phyloP scores from a whole-genome alignment of 805 yeast genomes.

The Monosporozyma yasuniensis region DNA sequence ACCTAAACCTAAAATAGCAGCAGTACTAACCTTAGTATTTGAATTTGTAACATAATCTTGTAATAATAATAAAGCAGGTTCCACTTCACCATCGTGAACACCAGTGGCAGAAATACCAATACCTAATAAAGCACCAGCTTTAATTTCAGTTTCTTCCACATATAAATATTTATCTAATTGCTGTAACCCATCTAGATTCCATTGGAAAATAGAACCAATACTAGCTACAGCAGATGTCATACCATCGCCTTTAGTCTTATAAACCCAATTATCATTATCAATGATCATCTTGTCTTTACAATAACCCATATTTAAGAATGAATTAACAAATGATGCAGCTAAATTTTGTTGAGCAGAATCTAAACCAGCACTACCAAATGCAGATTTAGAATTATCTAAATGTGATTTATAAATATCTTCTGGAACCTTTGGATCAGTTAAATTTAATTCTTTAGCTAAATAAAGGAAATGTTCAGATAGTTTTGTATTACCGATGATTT shows the following conservation, averaged over 20 bases:
- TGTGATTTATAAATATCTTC: conserved; percentile 91
- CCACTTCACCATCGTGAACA: conserved; percentile 85
- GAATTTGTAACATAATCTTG: conserved; percentile 71
- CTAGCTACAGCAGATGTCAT: conserved; percentile 89
- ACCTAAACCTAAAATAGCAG: conserved; percentile 88
- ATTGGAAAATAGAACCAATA: conserved; percentile 78
- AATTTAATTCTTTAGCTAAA: conserved; percentile 76
- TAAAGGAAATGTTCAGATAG: conserved; percentile 72
- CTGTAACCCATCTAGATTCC: conserved; percentile 92
- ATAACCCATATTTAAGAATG: conserved; percentile 84
- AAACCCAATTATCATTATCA: conserved; percentile 80
- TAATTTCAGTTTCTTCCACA: conserved; percentile 74
- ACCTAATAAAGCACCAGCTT: conserved; percentile 95
- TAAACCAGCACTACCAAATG: conserved; percentile 39
- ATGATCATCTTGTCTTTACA: conserved; percentile 75
- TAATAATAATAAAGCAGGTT: conserved; percentile 78
- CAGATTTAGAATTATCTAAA: conserved; percentile 58
- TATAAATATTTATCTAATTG: conserved; percentile 80
- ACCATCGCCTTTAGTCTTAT: conserved; percentile 84
- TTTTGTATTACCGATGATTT: conserved; percentile 71
- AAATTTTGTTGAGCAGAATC: conserved; percentile 93
- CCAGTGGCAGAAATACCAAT: conserved; percentile 88
- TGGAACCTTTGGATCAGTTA: conserved; percentile 84
- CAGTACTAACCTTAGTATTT: conserved; percentile 54
- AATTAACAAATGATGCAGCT: conserved; percentile 90